Evolutionary conservation across 78 protist species (phyloP).

Genomic region (Mastigamoeba balamuthi): DNA sequence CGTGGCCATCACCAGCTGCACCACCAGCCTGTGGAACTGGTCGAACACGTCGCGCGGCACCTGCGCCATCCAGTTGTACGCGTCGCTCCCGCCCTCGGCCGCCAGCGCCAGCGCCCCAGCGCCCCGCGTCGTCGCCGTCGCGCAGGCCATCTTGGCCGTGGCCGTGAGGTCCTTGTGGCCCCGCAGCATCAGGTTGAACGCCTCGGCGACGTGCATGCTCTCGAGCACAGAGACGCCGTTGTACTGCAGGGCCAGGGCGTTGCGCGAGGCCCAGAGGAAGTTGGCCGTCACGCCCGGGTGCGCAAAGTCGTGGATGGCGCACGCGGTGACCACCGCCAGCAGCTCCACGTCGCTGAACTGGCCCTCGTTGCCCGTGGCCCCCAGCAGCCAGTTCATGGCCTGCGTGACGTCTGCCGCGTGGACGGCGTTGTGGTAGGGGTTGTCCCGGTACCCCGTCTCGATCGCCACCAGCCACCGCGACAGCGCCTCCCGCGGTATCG

Average conservation of each 20-base stretch:
- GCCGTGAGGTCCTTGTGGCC: neutral
- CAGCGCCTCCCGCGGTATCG: too few relatives aligned
- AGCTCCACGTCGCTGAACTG: neutral
- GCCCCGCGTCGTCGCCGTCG: neutral
- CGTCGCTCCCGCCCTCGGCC: too few relatives aligned
- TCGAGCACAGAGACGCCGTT: conserved; percentile 19
- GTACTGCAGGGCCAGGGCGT: conserved; percentile 7
- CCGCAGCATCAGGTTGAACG: conserved; percentile 3
- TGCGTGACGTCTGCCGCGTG: conserved; percentile 25
- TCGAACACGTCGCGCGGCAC: too few relatives aligned
- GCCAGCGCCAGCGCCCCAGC: too few relatives aligned
- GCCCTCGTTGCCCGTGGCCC: neutral
- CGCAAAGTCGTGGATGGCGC: conserved; percentile 8
- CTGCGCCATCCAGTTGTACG: too few relatives aligned
- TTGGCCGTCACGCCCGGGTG: conserved; percentile 6
- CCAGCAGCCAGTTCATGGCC: neutral
- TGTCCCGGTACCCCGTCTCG: too few relatives aligned
- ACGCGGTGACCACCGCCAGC: neutral
- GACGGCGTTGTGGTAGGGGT: conserved; percentile 21
- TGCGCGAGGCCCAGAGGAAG: neutral
- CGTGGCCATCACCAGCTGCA: neutral
- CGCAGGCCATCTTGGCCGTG: neutral
- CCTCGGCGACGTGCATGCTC: neutral
- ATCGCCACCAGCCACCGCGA: too few relatives aligned
- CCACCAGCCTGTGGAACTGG: neutral